A percentile compares a stretch with the other conserved stretches of the same genome.
Evolutionary conservation across 495 filamentous ascomycete species (phyloP).

Genomic region (Xylaria venustula): DNA sequence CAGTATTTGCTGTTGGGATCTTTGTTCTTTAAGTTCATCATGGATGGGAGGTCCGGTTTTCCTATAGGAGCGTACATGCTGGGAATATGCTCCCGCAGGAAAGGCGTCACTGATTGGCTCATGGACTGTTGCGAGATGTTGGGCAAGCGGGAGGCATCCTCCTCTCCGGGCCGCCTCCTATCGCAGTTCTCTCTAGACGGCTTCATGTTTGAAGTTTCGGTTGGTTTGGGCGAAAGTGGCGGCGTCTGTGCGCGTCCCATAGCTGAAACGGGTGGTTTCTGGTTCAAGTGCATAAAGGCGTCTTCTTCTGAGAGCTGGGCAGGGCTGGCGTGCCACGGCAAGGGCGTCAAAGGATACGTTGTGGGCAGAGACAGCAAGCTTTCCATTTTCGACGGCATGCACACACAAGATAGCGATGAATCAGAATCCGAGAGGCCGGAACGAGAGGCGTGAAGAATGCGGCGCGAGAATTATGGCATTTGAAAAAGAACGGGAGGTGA

Average conservation of each 20-base stretch:
- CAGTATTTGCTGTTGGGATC: slow-evolving; percentile 86
- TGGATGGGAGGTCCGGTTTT: slow-evolving; percentile 35
- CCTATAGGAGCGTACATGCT: slow-evolving; percentile 73
- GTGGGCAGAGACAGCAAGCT: slow-evolving; percentile 6
- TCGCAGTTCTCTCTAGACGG: slow-evolving; percentile 40
- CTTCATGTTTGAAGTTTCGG: slow-evolving; percentile 21
- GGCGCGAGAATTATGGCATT: not conserved
- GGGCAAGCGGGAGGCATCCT: slow-evolving; percentile 35
- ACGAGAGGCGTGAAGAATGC: not conserved
- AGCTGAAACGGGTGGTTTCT: not conserved
- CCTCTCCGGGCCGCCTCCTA: slow-evolving; percentile 39
- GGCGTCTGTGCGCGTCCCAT: slow-evolving; percentile 1
- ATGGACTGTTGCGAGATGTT: slow-evolving; percentile 51
- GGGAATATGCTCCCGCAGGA: slow-evolving; percentile 82
- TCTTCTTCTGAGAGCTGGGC: not conserved
- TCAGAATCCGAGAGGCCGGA: not conserved
- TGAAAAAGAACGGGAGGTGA: not conserved
- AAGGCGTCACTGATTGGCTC: slow-evolving; percentile 67
- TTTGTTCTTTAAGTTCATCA: slow-evolving; percentile 42
- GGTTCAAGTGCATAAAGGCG: slow-evolving; percentile 4
- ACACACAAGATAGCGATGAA: not conserved
- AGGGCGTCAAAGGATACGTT: not conserved
- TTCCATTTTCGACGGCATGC: slow-evolving; percentile 8
- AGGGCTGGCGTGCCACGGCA: not conserved
- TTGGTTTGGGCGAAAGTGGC: not conserved